phyloP scores from a whole-genome alignment of 2,329 filamentous ascomycete genomes.

The Ambrosiella xylebori region DNA sequence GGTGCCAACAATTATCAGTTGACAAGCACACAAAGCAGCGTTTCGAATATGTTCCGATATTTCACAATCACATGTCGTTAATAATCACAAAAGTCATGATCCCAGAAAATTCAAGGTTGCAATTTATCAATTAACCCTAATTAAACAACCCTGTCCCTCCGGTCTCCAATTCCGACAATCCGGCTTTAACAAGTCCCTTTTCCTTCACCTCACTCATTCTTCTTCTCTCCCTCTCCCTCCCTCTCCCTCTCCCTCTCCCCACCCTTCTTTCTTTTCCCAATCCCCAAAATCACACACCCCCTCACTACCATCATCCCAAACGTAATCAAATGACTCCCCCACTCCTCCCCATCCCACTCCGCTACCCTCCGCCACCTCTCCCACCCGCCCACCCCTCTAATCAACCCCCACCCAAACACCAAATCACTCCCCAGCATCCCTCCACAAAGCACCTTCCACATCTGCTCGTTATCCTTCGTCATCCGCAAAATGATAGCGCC shows the following conservation, averaged over 20 bases:
- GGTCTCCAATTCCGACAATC: no score
- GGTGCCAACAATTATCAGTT: no score
- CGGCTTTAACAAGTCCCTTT: neutral
- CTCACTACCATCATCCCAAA: constrained; percentile 4
- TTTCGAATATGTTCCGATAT: no score
- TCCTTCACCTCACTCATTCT: neutral
- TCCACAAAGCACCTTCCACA: constrained; percentile 10
- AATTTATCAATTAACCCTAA: neutral
- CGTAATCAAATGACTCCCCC: constrained; percentile 6
- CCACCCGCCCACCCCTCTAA: constrained; percentile 9
- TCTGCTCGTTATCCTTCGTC: constrained; percentile 2
- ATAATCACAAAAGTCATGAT: neutral
- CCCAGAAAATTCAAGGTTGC: neutral
- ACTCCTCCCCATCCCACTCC: constrained; percentile 6
- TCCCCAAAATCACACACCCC: constrained; percentile 7
- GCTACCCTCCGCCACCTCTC: constrained; percentile 1
- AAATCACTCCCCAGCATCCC: constrained; percentile 10
- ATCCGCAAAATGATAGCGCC: constrained; percentile 4
- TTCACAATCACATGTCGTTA: neutral
- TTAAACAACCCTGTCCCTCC: no score
- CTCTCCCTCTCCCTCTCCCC: neutral
- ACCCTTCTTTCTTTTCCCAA: neutral
- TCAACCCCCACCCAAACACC: constrained; percentile 5
- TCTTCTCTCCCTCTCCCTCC: neutral
- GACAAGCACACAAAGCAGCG: no score